A percentile compares a stretch with the other conserved stretches of the same genome.
Evolutionary conservation across 2,329 filamentous ascomycete species (phyloP).

Genomic region (Drechslerella dactyloides): DNA sequence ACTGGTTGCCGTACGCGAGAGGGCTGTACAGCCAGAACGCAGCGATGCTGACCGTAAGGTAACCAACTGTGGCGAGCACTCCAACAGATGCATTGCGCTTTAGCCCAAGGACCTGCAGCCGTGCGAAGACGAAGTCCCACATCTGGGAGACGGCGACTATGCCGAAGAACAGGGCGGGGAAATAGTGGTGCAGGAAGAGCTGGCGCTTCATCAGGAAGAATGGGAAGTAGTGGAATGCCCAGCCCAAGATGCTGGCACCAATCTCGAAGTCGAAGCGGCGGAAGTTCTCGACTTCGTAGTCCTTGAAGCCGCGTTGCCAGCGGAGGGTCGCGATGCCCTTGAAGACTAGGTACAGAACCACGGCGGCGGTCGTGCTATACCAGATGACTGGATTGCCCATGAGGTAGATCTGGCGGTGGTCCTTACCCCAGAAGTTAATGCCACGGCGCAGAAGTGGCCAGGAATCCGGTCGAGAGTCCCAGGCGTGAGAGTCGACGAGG

Average conservation of each 20-base stretch:
- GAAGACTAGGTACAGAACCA: constrained; percentile 78
- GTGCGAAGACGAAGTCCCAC: constrained; percentile 81
- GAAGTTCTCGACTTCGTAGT: constrained; percentile 82
- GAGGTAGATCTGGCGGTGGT: constrained; percentile 94
- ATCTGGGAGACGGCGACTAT: constrained; percentile 87
- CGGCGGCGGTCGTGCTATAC: constrained; percentile 83
- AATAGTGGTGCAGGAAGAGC: constrained; percentile 97
- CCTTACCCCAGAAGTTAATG: constrained; percentile 98
- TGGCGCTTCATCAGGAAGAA: constrained; percentile 98
- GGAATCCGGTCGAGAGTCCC: constrained; percentile 92
- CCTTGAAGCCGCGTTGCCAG: constrained; percentile 91
- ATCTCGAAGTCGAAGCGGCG: constrained; percentile 98
- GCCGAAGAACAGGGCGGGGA: constrained; percentile 94
- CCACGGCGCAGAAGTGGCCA: constrained; percentile 92
- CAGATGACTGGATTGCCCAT: constrained; percentile 94
- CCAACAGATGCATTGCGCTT: constrained; percentile 75
- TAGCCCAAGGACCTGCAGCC: constrained; percentile 72
- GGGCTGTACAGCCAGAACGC: constrained; percentile 87
- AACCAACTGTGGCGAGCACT: constrained; percentile 72
- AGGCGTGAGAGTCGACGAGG: constrained; percentile 92
- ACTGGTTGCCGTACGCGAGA: constrained; percentile 88
- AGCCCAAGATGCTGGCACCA: constrained; percentile 85
- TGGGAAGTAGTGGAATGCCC: constrained; percentile 98
- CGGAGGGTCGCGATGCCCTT: constrained; percentile 86
- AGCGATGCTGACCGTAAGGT: constrained; percentile 75